These are phyloP conservation scores for Aspergillus ochraceoroseus DNA, from an alignment of 2,329 filamentous ascomycete species.

Conservation along the genomic window DNA sequence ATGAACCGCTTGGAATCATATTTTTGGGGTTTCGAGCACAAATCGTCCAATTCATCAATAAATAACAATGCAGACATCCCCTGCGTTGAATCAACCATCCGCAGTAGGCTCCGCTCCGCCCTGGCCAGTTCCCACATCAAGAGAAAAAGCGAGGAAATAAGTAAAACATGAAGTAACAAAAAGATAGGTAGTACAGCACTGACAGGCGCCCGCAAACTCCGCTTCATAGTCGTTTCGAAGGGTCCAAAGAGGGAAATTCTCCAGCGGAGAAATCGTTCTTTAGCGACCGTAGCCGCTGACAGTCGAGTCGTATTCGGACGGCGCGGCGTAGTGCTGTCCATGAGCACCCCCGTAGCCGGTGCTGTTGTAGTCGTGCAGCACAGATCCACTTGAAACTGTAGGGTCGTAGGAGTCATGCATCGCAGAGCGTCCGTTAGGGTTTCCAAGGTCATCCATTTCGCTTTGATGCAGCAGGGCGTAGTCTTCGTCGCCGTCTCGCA, in stretches of 20 bases:
- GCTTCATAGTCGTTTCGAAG: constrained; percentile 29
- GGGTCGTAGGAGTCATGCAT: constrained; percentile 42
- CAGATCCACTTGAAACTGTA: constrained; percentile 30
- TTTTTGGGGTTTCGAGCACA: constrained; percentile 5
- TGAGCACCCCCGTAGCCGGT: constrained; percentile 42
- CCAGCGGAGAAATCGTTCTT: constrained; percentile 7
- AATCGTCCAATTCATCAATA: constrained; percentile 21
- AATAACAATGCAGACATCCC: constrained; percentile 8
- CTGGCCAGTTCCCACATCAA: constrained; percentile 7
- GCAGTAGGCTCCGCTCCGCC: constrained; percentile 8
- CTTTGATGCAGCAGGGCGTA: constrained; percentile 50
- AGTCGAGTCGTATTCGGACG: constrained; percentile 23
- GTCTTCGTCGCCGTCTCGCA: constrained; percentile 46
- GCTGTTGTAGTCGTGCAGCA: constrained; percentile 40
- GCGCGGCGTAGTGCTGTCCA: constrained; percentile 31
- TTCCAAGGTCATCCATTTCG: constrained; percentile 43
- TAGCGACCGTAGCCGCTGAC: constrained; percentile 26
- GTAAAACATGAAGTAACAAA: constrained; percentile 10
- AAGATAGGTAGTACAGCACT: constrained; percentile 23
- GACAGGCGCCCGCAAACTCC: constrained; percentile 34
- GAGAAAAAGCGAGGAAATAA: constrained; percentile 11
- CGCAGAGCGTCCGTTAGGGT: constrained; percentile 31
- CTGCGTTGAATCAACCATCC: constrained; percentile 11
- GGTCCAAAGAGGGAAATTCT: constrained; percentile 21
- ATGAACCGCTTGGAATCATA: constrained; percentile 6